Evolutionary conservation across 2,329 filamentous ascomycete genomes (phyloP).

Genomic region (Monosporascus sp.): DNA sequence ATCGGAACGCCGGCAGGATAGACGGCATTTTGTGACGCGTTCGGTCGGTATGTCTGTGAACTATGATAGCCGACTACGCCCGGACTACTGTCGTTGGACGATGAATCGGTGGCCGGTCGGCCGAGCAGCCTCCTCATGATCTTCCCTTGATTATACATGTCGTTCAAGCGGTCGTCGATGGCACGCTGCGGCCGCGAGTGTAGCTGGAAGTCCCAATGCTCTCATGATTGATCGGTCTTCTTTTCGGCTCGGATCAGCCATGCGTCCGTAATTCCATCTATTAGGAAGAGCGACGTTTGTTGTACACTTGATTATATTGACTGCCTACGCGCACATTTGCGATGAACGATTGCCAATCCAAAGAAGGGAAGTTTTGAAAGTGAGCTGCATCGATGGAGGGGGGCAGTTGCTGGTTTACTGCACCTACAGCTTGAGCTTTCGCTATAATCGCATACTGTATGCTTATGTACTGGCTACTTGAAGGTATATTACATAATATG

Average conservation of each 20-base stretch:
- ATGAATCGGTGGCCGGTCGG: slow-evolving; percentile 43
- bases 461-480: no score
- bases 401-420: no score
- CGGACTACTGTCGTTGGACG: slow-evolving; percentile 37
- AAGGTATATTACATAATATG: no score
- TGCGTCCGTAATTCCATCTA: neutral
- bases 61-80: slow-evolving; percentile 41
- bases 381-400: no score
- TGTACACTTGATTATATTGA: no score
- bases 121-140: slow-evolving; percentile 58
- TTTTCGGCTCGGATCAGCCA: neutral
- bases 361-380: no score
- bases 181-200: slow-evolving; percentile 18
- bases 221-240: slow-evolving; percentile 16
- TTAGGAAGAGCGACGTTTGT: neutral
- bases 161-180: slow-evolving; percentile 12
- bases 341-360: no score
- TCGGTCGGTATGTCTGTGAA: slow-evolving; percentile 42
- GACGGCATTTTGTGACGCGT: slow-evolving; percentile 49
- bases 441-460: no score
- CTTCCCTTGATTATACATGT: slow-evolving; percentile 49
- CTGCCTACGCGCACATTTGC: no score
- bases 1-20: slow-evolving; percentile 49
- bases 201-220: slow-evolving; percentile 12
- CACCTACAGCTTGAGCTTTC: no score